phyloP scores from a whole-genome alignment of 345 rosid genomes.

The Psidium guajava region DNA sequence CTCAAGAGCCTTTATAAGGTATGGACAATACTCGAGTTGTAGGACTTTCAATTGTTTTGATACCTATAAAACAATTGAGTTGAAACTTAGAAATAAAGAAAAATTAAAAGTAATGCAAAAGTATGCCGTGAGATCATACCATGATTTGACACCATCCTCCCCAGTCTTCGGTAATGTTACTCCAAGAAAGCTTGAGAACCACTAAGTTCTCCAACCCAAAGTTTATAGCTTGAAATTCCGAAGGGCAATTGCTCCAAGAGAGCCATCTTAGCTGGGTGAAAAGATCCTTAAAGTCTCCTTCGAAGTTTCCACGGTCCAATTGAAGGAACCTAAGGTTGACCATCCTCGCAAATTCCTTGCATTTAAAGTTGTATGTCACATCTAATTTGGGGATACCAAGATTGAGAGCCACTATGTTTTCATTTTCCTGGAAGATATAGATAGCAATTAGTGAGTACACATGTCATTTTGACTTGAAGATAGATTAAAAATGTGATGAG shows the following conservation, averaged over 20 bases:
- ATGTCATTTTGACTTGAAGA: no score
- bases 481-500: not conserved
- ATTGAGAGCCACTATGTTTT: not conserved
- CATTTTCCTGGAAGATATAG: not conserved
- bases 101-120: not conserved
- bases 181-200: not conserved
- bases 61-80: not conserved
- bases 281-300: not conserved
- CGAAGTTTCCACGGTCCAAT: not conserved
- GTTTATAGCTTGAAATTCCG: fast-evolving
- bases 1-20: not conserved
- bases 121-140: not conserved
- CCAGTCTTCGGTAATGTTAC: not conserved
- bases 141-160: not conserved
- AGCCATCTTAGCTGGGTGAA: not conserved
- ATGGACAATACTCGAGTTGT: not conserved
- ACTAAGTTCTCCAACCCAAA: not conserved
- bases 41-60: not conserved
- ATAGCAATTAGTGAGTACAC: not conserved
- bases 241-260: not conserved
- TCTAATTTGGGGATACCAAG: not conserved
- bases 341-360: not conserved
- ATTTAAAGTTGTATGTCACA: fast-evolving
- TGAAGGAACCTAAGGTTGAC: not conserved
- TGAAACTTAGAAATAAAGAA: not conserved